These are phyloP conservation scores for Fusarium sp. DNA, from an alignment of 2,329 filamentous ascomycete genomes.

Conservation along the genomic window DNA sequence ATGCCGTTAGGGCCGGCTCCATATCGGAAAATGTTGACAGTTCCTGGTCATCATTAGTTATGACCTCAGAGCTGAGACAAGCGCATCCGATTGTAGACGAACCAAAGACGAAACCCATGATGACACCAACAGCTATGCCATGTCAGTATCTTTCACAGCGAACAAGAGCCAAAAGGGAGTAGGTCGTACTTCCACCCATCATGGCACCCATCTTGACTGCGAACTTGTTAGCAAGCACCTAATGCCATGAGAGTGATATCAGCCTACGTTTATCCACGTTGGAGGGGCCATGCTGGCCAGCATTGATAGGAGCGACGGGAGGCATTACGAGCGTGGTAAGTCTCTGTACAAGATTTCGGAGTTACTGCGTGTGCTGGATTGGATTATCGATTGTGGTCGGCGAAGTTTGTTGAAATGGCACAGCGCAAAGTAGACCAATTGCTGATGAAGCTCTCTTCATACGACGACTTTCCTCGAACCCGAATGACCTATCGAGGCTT, in stretches of 20 bases:
- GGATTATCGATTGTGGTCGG: not conserved
- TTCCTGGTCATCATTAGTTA: constrained; percentile 63
- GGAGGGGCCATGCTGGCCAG: constrained; percentile 58
- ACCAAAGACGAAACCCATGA: constrained; percentile 99
- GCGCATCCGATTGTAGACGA: constrained; percentile 41
- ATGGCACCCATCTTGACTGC: constrained; percentile 89
- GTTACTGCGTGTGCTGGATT: not conserved
- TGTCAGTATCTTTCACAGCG: constrained; percentile 42
- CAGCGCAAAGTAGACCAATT: constrained; percentile 16
- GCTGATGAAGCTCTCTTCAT: constrained; percentile 30
- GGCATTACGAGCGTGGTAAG: constrained; percentile 45
- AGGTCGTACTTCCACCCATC: constrained; percentile 92
- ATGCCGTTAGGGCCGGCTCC: constrained; percentile 93
- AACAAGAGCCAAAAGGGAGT: not conserved
- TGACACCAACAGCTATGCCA: constrained; percentile 82
- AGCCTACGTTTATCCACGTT: constrained; percentile 63
- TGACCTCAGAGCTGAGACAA: not conserved
- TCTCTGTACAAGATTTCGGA: not conserved
- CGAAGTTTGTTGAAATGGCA: not conserved
- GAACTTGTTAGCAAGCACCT: constrained; percentile 28
- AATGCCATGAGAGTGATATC: constrained; percentile 7
- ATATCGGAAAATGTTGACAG: constrained; percentile 93
- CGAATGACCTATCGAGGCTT: constrained; percentile 13
- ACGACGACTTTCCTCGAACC: constrained; percentile 25
- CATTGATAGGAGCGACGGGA: constrained; percentile 51